Evolutionary conservation across 176 grass and related monocot genomes (phyloP).

Genomic region (Oropetium thomaeum): DNA sequence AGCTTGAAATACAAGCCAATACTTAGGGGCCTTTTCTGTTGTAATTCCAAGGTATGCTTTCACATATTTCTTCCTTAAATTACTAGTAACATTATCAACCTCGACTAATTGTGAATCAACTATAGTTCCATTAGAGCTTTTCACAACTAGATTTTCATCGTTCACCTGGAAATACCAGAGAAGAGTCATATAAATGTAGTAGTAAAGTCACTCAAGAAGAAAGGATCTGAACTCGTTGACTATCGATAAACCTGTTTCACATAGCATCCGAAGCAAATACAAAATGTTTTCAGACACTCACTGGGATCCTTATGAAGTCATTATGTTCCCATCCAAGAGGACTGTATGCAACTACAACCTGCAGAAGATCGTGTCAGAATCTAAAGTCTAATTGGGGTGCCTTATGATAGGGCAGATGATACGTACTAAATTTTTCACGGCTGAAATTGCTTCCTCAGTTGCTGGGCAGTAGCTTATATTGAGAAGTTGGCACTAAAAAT

Average conservation of each 20-base stretch:
- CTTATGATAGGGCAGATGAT: slow-evolving; percentile 20
- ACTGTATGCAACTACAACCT: slow-evolving; percentile 74
- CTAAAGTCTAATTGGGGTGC: not conserved
- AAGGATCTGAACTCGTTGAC: not conserved
- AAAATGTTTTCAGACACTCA: slow-evolving; percentile 33
- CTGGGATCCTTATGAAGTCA: slow-evolving; percentile 74
- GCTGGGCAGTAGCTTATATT: slow-evolving; percentile 98
- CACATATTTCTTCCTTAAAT: slow-evolving; percentile 80
- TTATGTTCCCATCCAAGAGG: slow-evolving; percentile 76
- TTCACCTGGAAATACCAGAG: slow-evolving; percentile 57
- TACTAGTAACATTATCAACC: slow-evolving; percentile 60
- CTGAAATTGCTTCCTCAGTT: slow-evolving; percentile 67
- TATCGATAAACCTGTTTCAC: not conserved
- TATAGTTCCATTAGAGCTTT: slow-evolving; percentile 59
- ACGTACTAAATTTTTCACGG: slow-evolving; percentile 62
- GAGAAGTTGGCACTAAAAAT: slow-evolving; percentile 71
- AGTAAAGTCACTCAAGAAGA: not conserved
- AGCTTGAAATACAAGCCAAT: slow-evolving; percentile 86
- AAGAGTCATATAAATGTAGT: not conserved
- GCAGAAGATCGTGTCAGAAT: slow-evolving; percentile 15
- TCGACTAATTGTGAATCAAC: slow-evolving; percentile 70
- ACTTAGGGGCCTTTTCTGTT: slow-evolving; percentile 54
- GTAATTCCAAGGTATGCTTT: slow-evolving; percentile 77
- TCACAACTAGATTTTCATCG: slow-evolving; percentile 60
- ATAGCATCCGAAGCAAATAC: not conserved